Base-by-base conservation (phyloP, 1,139 yeast species). In the Debaryomyces fabryi region DNA sequence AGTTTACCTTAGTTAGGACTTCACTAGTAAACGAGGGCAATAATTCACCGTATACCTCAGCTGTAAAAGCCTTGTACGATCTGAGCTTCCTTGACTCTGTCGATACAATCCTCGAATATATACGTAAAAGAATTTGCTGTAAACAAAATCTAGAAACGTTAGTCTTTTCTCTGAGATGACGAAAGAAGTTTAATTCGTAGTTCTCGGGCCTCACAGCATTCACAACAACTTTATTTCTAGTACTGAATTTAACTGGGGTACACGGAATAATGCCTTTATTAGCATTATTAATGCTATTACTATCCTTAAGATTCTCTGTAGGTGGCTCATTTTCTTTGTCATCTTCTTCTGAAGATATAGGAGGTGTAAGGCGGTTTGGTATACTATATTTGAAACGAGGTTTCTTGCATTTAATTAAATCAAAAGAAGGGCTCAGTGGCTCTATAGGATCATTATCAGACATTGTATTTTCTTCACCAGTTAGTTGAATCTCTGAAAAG, bases 11-110 rank as follows among this genome's bases (percentile, higher is more conserved):
- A 4, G 79, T 72, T 56, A 87, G 83, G 1, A 88, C 86, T 55
- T 78, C 83, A 45, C 90, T 79, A 35, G 88, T 75, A 58, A 91
- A 89, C 4, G 79, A 74, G 0, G 97, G 97, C 59, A 92, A 72
- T 48, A 92, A 70, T 67, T 92, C 98, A 3, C 98, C 98, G 62
- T 92, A 92, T 0, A 90, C 97, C 59, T 85, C 89, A 52, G 89
- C 92, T 3, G 97, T 88, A 62, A 91, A 91, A 0, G 97, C 96
- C 59, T 85, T 84, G 63, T 91, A 91, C 3, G 82, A 76, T 44
- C 87, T 78, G 46, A 91, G 73, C 50, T 81, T 81, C 27, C 75
- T 71, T 0, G 88, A 84, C 40, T 84, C 78, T 0, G 96, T 93
- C 1, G 96, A 84, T 3, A 91, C 95, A 2, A 88, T 78, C 57